Evolutionary conservation across 2,329 filamentous ascomycete genomes (phyloP).

Genomic region (Aspergillus jensenii): DNA sequence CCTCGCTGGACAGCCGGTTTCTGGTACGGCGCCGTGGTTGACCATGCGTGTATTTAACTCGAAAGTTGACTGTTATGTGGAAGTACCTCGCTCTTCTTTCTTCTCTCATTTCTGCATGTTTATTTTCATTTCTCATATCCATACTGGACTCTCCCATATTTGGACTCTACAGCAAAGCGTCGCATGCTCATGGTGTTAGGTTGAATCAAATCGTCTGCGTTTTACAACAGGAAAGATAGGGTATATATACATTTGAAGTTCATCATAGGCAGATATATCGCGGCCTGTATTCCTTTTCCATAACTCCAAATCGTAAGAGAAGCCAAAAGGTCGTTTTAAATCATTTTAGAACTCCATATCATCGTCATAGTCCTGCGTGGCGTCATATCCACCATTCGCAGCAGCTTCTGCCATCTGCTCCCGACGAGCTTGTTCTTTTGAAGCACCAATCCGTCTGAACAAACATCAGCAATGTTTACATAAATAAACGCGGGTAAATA

Average conservation of each 20-base stretch:
- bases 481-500: background rate
- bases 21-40: background rate
- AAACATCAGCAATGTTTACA: background rate
- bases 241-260: constrained; percentile 37
- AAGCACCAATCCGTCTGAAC: constrained; percentile 72
- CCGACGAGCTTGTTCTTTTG: constrained; percentile 71
- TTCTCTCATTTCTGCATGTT: background rate
- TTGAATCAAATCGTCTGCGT: constrained; percentile 27
- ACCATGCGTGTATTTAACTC: background rate
- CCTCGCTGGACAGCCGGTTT: background rate
- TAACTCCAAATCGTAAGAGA: constrained; percentile 23
- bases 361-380: constrained; percentile 52
- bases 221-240: constrained; percentile 25
- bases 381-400: constrained; percentile 51
- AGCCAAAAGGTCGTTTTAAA: constrained; percentile 1
- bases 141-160: constrained; percentile 5
- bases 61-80: background rate
- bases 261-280: constrained; percentile 19
- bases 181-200: constrained; percentile 37
- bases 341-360: constrained; percentile 53
- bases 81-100: background rate
- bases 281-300: constrained; percentile 22
- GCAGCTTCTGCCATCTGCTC: constrained; percentile 73
- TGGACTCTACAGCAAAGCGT: constrained; percentile 19
- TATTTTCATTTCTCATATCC: constrained; percentile 2